These are phyloP conservation scores for Gleditsia sinensis DNA, from an alignment of 306 rosid species.

Conservation along the genomic window DNA sequence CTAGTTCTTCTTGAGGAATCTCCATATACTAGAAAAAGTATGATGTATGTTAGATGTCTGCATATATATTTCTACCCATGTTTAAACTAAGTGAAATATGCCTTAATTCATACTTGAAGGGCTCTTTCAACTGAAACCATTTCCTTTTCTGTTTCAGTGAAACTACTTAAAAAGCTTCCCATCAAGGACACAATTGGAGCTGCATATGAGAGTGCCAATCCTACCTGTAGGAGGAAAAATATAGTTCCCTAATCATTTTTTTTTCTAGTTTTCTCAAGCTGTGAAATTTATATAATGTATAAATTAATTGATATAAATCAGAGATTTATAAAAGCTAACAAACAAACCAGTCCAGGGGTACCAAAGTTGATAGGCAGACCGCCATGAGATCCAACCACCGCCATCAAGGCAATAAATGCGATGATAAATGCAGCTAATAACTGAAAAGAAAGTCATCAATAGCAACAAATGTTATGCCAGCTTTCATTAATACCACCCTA, in stretches of 20 bases:
- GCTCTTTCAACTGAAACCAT: conserved; percentile 96
- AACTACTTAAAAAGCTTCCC: conserved; percentile 87
- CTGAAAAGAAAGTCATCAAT: conserved; percentile 53
- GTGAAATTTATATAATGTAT: neutral
- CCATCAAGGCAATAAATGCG: conserved; percentile 89
- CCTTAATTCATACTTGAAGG: conserved; percentile 69
- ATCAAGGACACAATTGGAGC: conserved; percentile 84
- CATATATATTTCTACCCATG: conserved; percentile 8
- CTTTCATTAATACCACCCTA: conserved; percentile 22
- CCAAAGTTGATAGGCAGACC: conserved; percentile 70
- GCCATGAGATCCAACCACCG: conserved; percentile 79
- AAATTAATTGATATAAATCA: conserved; percentile 24
- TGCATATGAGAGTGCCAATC: conserved; percentile 91
- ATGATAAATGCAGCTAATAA: conserved; percentile 77
- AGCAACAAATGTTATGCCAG: conserved; percentile 27
- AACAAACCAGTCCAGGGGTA: conserved; percentile 91
- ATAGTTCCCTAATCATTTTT: neutral
- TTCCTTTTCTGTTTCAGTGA: conserved; percentile 97
- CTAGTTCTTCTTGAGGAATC: conserved; percentile 82
- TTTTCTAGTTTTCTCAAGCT: neutral
- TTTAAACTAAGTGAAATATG: conserved; percentile 6
- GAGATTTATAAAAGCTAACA: conserved; percentile 32
- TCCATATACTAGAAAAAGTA: conserved; percentile 69
- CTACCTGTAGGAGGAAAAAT: conserved; percentile 61
- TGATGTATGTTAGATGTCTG: conserved; percentile 32